A percentile compares a stretch with the other conserved stretches of the same genome.
Conservation (phyloP, 1,284 basidiomycete species). For the Boletus mariae region DNA sequence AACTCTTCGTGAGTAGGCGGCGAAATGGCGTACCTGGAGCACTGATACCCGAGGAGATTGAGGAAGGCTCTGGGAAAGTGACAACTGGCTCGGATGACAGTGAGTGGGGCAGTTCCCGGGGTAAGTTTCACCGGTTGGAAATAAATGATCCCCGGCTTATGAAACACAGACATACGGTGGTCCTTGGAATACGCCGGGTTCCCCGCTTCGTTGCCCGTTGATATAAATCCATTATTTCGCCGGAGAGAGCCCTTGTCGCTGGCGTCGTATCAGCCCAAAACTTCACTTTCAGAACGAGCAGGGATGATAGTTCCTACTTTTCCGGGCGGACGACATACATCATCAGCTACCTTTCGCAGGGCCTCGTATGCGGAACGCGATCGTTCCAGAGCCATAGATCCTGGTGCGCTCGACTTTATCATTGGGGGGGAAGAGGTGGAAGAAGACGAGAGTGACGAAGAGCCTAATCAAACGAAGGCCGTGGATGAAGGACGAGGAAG, state of each 20-base stretch:
- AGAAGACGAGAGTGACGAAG: conserved; percentile 38
- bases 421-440: conserved; percentile 43
- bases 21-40: conserved; percentile 34
- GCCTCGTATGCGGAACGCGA: conserved; percentile 67
- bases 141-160: conserved; percentile 4
- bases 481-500: conserved; percentile 44
- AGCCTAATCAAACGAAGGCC: conserved; percentile 20
- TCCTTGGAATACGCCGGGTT: conserved; percentile 30
- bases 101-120: conserved; percentile 24
- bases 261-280: conserved; percentile 55
- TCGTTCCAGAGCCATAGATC: conserved; percentile 56
- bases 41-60: conserved; percentile 48
- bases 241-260: conserved; percentile 39
- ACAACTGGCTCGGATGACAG: conserved; percentile 16
- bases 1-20: conserved; percentile 51
- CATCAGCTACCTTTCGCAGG: conserved; percentile 51
- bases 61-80: conserved; percentile 28
- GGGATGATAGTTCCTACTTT: conserved; percentile 28
- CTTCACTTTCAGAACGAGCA: conserved; percentile 38
- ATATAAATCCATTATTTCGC: conserved; percentile 45
- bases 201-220: conserved; percentile 57
- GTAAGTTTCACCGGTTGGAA: conserved; percentile 15
- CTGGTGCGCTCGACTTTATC: conserved; percentile 62
- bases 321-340: conserved; percentile 25
- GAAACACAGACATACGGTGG: conserved; percentile 23